Conservation (phyloP, 78 protist species). For the slime mould (Dictyostelium discoideum) region DNA sequence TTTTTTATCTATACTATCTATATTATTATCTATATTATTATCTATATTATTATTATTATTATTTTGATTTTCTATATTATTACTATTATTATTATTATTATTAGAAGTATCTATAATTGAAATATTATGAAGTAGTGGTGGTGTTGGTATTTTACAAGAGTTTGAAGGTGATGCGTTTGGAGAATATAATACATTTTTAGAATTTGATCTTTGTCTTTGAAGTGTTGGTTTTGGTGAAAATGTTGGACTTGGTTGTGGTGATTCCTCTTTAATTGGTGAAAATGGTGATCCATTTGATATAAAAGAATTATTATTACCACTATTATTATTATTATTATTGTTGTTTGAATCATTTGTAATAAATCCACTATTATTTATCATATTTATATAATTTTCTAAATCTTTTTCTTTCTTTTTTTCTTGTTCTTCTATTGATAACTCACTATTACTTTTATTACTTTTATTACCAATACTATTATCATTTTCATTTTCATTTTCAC, state of each 20-base stretch:
- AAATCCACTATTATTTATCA: slow-evolving; percentile 10
- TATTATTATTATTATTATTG: neutral
- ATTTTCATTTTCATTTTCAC: neutral
- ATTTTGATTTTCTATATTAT: neutral
- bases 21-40: neutral
- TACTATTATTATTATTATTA: neutral
- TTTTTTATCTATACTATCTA: neutral
- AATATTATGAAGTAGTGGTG: neutral
- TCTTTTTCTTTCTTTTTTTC: slow-evolving; percentile 1
- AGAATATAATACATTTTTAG: slow-evolving; percentile 40
- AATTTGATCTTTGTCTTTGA: slow-evolving; percentile 23
- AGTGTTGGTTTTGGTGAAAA: neutral
- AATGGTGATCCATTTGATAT: neutral
- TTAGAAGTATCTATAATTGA: neutral
- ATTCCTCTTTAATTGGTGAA: slow-evolving; percentile 33
- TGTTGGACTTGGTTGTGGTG: slow-evolving; percentile 11
- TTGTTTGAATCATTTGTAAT: neutral
- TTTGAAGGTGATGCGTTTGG: slow-evolving; percentile 15
- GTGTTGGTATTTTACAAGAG: slow-evolving; percentile 23
- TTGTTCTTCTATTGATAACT: neutral
- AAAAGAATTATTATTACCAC: neutral
- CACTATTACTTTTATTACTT: too few species aligned
- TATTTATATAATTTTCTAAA: neutral
- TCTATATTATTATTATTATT: neutral
- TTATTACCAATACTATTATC: neutral